Base-by-base conservation (phyloP, 352 stramenopile genomes). In the Phytophthora parvispora region DNA sequence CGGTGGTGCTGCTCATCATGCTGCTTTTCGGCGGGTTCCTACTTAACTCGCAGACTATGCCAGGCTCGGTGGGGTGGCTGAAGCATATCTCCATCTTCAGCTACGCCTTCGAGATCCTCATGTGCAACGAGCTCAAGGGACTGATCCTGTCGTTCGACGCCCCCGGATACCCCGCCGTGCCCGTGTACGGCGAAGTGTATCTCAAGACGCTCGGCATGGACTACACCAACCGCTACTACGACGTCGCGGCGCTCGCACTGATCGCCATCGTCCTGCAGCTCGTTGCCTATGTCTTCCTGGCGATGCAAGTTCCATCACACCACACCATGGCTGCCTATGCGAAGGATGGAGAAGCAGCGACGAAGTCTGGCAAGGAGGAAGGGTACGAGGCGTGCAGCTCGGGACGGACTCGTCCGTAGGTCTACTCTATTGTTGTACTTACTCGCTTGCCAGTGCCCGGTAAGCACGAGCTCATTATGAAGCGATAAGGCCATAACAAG, bases 1-100 rank as follows among this genome's bases (percentile, higher is more conserved):
- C 86, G 0, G 86, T 97, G 54, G 78, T 92, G 27, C 83, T 95
- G 40, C 66, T 97, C 9, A 57, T 95, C 50, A 95, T 93, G 81
- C 67, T 97, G 52, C 70, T 97, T 15, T 97, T 95, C 69, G 87
- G 89, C n/a, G 89, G 89, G n/a, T 94, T 95, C 54, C 60, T 97
- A 57, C 83, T 97, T 52, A 94, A 97, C 67, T 84, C 89, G 16
- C 84, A 94, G 74, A 91, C 86, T 24, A 94, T 97, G 78, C 82
- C 81, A 29, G 51, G 64, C 38, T 85, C 64, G 22, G 81, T 94
- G 10, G 81, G 68, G 12, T 94, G 84, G 84, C 51, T 97, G 53
- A 87, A 95, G 58, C 85, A 93, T 54, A 71, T 95, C 16, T 95
- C 87, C 25, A 90, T 95, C 66, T 97, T 95, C 69, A 92, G 78